Evolutionary conservation across 176 grass and related monocot species (phyloP).

Genomic region (Panicum miliaceum): DNA sequence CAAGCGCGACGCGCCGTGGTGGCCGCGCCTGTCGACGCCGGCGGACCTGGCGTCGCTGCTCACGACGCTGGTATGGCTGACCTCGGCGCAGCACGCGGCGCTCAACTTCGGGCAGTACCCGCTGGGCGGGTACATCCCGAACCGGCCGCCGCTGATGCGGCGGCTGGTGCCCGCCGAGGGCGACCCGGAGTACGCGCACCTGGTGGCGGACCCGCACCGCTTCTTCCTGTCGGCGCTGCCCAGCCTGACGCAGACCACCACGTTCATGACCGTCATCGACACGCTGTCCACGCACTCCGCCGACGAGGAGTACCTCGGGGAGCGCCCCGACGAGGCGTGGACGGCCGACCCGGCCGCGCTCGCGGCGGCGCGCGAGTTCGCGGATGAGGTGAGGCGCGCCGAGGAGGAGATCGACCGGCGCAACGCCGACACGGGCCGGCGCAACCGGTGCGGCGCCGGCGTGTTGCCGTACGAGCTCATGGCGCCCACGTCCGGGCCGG

Average conservation of each 20-base stretch:
- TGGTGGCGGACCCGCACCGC: constrained; percentile 70
- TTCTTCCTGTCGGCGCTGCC: constrained; percentile 94
- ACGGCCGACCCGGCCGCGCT: constrained; percentile 68
- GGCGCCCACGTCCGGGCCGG: constrained; percentile 74
- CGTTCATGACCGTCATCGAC: constrained; percentile 99
- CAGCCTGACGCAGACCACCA: constrained; percentile 82
- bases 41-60: constrained; percentile 69
- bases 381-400: constrained; percentile 52
- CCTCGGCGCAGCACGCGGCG: constrained; percentile 91
- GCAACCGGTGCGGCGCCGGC: constrained; percentile 87
- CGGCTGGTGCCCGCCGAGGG: constrained; percentile 75
- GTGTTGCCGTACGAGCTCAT: constrained; percentile 94
- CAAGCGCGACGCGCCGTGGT: constrained; percentile 80
- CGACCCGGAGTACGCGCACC: constrained; percentile 77
- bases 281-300: constrained; percentile 94
- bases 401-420: constrained; percentile 80
- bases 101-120: constrained; percentile 99
- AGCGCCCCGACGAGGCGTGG: constrained; percentile 71
- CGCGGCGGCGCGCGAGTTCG: constrained; percentile 61
- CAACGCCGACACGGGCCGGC: constrained; percentile 54
- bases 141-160: constrained; percentile 92
- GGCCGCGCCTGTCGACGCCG: constrained; percentile 67
- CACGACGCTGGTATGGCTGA: constrained; percentile 84
- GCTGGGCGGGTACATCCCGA: constrained; percentile 89
- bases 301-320: constrained; percentile 94